A percentile compares a stretch with the other conserved stretches of the same genome.
Conservation (phyloP, 805 yeast genomes). For the Suhomyces kilbournensis region DNA sequence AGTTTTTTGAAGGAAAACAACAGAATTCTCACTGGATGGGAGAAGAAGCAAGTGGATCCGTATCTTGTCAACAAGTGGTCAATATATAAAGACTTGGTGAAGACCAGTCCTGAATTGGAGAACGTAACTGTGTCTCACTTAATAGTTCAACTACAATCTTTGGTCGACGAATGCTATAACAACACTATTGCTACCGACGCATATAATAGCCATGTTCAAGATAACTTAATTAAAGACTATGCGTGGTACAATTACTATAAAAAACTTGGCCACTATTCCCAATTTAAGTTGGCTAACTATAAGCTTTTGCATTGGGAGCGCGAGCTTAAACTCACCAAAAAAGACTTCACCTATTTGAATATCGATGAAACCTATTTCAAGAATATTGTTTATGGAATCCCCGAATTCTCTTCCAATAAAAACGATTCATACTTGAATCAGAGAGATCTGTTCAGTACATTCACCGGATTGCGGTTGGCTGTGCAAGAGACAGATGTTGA, state of each 20-base stretch:
- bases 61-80: constrained; percentile 18
- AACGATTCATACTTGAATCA: constrained; percentile 4
- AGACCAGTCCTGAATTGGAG: constrained; percentile 1
- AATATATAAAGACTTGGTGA: constrained; percentile 20
- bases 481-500: constrained; percentile 22
- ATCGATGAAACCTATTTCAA: constrained; percentile 12
- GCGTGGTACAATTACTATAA: constrained; percentile 71
- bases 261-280: constrained; percentile 58
- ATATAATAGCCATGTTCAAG: constrained; percentile 45
- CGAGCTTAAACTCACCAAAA: constrained; percentile 19
- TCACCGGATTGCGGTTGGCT: constrained; percentile 20
- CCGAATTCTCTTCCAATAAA: constrained; percentile 11
- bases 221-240: constrained; percentile 56
- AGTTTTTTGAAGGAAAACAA: constrained; percentile 13
- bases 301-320: constrained; percentile 44
- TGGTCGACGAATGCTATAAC: constrained; percentile 11
- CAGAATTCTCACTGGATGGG: constrained; percentile 19
- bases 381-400: constrained; percentile 22
- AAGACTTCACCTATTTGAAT: constrained; percentile 19
- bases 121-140: constrained; percentile 13
- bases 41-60: constrained; percentile 12
- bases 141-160: constrained; percentile 7
- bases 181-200: constrained; percentile 47
- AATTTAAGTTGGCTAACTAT: constrained; percentile 52
- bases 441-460: constrained; percentile 14